Base-by-base conservation (phyloP, 2,329 filamentous ascomycete genomes). In the Epichloe sibirici region DNA sequence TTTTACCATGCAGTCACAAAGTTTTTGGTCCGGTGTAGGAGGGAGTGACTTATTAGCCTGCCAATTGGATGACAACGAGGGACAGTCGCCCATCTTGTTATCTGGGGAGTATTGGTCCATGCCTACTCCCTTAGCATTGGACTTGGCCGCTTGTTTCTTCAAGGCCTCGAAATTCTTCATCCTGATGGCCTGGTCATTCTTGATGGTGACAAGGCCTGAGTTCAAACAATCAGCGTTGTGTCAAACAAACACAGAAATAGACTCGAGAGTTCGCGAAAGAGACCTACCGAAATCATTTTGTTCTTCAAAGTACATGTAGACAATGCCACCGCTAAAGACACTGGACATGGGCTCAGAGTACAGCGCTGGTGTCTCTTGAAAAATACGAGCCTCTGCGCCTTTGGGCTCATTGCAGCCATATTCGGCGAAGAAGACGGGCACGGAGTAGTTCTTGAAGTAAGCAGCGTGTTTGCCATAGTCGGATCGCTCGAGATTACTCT, bases 221-320 rank as follows among this genome's bases (percentile, higher is more conserved):
- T 23, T 23, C 23, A 23, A 23, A 23, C 23, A 23, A 23, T 23
- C 23, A 23, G 23, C 23, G 23, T 23, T 23, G 23, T 4, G 23
- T 3, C 21, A 0, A 21, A 17, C n/a, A 42, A 31, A 13, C 3
- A 23, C 23, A 23, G 23, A 23, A 23, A 23, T 3, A 23, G 23
- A 23, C 23, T 23, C 3, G 23, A 23, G 23, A 1, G 23, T 23
- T 23, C 23, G 23, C 23, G 23, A 23, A 23, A 23, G 23, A 23
- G 23, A 62, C 74, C 60, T 71, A 78, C 86, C 93, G 64, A 88
- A 98, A 67, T 96, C 75, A 74, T 97, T 97, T 49, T 64, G 72
- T 69, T 95, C 90, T 74, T 95, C 79, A 74, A 90, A 91, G 76
- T 93, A 98, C 89, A 95, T 95, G 80, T 97, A 98, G 67, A 97